These are phyloP conservation scores for Protomyces inouyei DNA, from an alignment of 1,139 yeast genomes.

Conservation along the genomic window DNA sequence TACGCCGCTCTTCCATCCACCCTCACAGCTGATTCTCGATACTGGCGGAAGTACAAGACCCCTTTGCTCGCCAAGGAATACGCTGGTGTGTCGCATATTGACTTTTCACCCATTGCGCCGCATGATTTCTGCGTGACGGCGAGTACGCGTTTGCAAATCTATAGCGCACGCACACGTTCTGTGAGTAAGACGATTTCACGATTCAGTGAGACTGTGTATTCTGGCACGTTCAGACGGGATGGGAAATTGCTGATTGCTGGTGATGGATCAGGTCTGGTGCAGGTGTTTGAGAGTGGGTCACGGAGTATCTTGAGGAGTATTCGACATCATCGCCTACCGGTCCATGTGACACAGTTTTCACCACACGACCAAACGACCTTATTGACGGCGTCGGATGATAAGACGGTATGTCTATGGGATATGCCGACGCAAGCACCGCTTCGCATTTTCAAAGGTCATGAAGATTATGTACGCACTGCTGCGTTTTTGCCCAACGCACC, in stretches of 20 bases:
- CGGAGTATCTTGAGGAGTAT: slow-evolving; percentile 73
- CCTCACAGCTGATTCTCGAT: slow-evolving; percentile 65
- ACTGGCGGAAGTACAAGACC: slow-evolving; percentile 81
- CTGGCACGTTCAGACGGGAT: slow-evolving; percentile 76
- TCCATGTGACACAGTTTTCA: slow-evolving; percentile 91
- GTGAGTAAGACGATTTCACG: slow-evolving; percentile 83
- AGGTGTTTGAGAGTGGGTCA: slow-evolving; percentile 75
- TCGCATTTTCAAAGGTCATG: slow-evolving; percentile 66
- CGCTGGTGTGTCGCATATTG: slow-evolving; percentile 80
- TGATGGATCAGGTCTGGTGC: slow-evolving; percentile 82
- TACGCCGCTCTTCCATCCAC: slow-evolving; percentile 13
- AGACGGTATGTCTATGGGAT: slow-evolving; percentile 81
- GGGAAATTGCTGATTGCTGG: slow-evolving; percentile 82
- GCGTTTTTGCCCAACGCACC: slow-evolving; percentile 60
- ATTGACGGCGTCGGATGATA: slow-evolving; percentile 87
- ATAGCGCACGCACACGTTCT: slow-evolving; percentile 87
- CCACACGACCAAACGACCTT: slow-evolving; percentile 66
- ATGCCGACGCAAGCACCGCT: slow-evolving; percentile 69
- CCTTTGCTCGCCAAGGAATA: slow-evolving; percentile 92
- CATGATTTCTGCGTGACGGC: slow-evolving; percentile 93
- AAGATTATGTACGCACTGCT: slow-evolving; percentile 83
- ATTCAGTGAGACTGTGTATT: slow-evolving; percentile 84
- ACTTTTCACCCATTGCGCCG: slow-evolving; percentile 80
- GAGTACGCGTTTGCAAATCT: slow-evolving; percentile 84
- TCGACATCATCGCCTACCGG: slow-evolving; percentile 77